Evolutionary conservation across 129 eudicot species (phyloP).

Genomic region (Pseudognaphalium luteoalbum): DNA sequence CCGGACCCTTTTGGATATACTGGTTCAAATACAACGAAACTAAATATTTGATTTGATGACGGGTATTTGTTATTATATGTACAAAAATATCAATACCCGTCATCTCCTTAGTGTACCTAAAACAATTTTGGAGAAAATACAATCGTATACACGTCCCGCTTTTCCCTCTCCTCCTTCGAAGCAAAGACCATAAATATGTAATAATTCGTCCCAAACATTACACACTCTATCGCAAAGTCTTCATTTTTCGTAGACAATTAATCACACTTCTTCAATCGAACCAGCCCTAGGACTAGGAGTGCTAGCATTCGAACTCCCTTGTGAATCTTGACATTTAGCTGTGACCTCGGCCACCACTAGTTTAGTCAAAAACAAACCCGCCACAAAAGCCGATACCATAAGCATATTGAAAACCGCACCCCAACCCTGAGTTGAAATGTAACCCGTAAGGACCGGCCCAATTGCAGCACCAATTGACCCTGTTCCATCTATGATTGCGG

Average conservation of each 20-base stretch:
- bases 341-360: slow-evolving; percentile 77
- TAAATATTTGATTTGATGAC: slow-evolving; percentile 22
- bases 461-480: slow-evolving; percentile 97
- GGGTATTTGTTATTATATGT: slow-evolving; percentile 21
- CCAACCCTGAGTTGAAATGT: slow-evolving; percentile 79
- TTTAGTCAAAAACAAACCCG: slow-evolving; percentile 83
- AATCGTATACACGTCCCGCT: slow-evolving; percentile 20
- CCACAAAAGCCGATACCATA: slow-evolving; percentile 65
- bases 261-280: slow-evolving; percentile 35
- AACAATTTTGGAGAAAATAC: slow-evolving; percentile 26
- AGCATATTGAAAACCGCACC: slow-evolving; percentile 79
- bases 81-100: slow-evolving; percentile 19
- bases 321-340: slow-evolving; percentile 42
- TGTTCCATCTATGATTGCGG: slow-evolving; percentile 93
- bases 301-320: slow-evolving; percentile 18
- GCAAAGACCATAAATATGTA: slow-evolving; percentile 17
- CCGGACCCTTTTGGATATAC: background rate
- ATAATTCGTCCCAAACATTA: background rate
- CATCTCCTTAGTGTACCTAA: background rate
- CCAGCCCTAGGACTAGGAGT: slow-evolving; percentile 1
- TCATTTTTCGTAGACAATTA: background rate
- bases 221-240: slow-evolving; percentile 14
- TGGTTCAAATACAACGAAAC: slow-evolving; percentile 3
- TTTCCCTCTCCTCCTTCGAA: background rate
- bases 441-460: slow-evolving; percentile 88